phyloP scores from a whole-genome alignment of 257 asterid genomes.

The Penstemon davidsonii region DNA sequence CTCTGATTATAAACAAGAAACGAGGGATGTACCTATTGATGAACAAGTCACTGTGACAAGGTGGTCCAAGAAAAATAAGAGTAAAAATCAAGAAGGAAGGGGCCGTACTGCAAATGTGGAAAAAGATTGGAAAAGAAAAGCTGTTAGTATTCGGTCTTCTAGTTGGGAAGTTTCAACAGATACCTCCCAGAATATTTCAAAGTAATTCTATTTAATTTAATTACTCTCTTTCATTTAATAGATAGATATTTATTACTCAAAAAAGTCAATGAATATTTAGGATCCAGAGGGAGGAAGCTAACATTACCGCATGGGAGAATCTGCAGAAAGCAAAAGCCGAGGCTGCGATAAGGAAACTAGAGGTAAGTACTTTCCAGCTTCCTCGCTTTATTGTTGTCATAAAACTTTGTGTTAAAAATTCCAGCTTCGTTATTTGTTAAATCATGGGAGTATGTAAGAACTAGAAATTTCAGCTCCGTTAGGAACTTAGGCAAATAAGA shows the following conservation, averaged over 20 bases:
- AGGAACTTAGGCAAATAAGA: too few species aligned
- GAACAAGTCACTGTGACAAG: slow-evolving; percentile 82
- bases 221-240: slow-evolving; percentile 9
- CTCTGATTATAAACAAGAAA: slow-evolving; percentile 52
- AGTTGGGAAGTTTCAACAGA: too few species aligned
- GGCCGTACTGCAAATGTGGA: slow-evolving; percentile 39
- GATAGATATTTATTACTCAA: neutral
- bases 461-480: too few species aligned
- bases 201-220: slow-evolving; percentile 40
- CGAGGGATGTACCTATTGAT: slow-evolving; percentile 76
- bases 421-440: too few species aligned
- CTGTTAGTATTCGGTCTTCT: slow-evolving; percentile 48
- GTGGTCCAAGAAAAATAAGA: slow-evolving; percentile 76
- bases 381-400: neutral
- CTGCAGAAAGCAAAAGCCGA: slow-evolving; percentile 87
- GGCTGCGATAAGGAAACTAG: slow-evolving; percentile 71
- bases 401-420: too few species aligned
- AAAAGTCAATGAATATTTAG: slow-evolving; percentile 25
- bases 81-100: slow-evolving; percentile 33
- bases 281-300: slow-evolving; percentile 68
- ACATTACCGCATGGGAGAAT: slow-evolving; percentile 77
- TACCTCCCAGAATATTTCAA: slow-evolving; percentile 39
- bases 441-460: too few species aligned
- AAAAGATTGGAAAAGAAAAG: slow-evolving; percentile 63
- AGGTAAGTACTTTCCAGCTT: slow-evolving; percentile 38